A percentile compares a stretch with the other conserved stretches of the same genome.
These are phyloP conservation scores for Bretschneidera sinensis DNA, from an alignment of 345 rosid genomes.

Conservation along the genomic window DNA sequence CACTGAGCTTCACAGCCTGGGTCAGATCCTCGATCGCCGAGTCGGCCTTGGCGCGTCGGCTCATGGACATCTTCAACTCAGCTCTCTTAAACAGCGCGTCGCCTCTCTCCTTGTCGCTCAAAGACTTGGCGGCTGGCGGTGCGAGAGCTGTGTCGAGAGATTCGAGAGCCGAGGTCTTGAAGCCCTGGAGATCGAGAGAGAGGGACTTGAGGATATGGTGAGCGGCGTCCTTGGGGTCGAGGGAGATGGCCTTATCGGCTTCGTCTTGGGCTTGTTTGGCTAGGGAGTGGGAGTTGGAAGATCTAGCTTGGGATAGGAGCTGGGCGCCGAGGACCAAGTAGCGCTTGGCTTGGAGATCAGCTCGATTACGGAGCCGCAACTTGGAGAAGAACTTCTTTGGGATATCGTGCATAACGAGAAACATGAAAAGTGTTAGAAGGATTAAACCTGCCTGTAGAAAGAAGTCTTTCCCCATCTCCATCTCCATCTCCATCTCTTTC, in stretches of 20 bases:
- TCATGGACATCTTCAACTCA: conserved; percentile 52
- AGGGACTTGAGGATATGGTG: conserved; percentile 50
- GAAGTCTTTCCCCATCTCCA: conserved; percentile 47
- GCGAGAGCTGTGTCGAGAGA: conserved; percentile 53
- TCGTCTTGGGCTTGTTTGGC: conserved; percentile 55
- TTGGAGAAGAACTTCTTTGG: conserved; percentile 47
- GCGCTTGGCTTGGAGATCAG: conserved; percentile 41
- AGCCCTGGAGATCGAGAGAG: conserved; percentile 50
- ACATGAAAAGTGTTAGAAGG: conserved; percentile 34
- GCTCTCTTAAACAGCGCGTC: conserved; percentile 52
- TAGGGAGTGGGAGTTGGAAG: conserved; percentile 29
- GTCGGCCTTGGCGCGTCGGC: conserved; percentile 46
- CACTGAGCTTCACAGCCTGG: conserved; percentile 37
- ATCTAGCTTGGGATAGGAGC: conserved; percentile 42
- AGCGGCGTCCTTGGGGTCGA: conserved; percentile 49
- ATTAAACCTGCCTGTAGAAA: conserved; percentile 48
- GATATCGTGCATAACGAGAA: conserved; percentile 51
- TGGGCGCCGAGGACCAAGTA: conserved; percentile 37
- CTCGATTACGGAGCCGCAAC: conserved; percentile 39
- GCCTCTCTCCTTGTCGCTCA: conserved; percentile 36
- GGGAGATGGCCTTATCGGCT: conserved; percentile 43
- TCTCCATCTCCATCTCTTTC: no score
- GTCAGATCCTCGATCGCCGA: conserved; percentile 54
- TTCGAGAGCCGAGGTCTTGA: conserved; percentile 46
- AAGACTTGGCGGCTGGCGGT: conserved; percentile 35